A percentile compares a stretch with the other conserved stretches of the same genome.
Evolutionary conservation across 1,284 basidiomycete genomes (phyloP).

Genomic region (Amylostereum areolatum): DNA sequence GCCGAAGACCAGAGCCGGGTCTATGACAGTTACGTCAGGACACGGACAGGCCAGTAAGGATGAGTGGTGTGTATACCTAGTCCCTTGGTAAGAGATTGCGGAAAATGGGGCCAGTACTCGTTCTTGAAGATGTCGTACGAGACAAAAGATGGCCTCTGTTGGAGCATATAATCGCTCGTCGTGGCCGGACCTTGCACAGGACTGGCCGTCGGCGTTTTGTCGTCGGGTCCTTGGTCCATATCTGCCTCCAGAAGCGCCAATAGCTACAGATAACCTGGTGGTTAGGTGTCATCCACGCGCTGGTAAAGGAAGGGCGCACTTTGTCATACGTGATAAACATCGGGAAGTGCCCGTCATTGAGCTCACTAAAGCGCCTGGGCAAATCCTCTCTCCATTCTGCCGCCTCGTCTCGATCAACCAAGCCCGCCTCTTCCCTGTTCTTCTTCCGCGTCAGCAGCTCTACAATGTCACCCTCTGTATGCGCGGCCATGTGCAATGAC

Average conservation of each 20-base stretch:
- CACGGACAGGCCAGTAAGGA: too few relatives aligned
- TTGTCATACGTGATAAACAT: conserved; percentile 55
- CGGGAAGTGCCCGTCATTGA: conserved; percentile 55
- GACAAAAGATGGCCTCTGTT: conserved; percentile 18
- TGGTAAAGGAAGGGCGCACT: conserved; percentile 25
- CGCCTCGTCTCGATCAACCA: conserved; percentile 41
- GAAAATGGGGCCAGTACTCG: conserved; percentile 10
- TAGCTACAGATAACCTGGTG: conserved; percentile 9
- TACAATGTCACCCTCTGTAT: too few relatives aligned
- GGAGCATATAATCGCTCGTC: conserved; percentile 21
- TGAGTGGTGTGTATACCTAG: conserved; percentile 34
- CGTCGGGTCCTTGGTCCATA: conserved; percentile 1
- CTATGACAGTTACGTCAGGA: conserved; percentile 26
- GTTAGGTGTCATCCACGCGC: not conserved
- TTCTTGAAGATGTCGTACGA: conserved; percentile 8
- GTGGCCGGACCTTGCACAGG: too few relatives aligned
- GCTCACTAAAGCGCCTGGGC: conserved; percentile 44
- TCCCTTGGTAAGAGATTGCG: conserved; percentile 42
- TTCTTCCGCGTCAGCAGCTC: conserved; percentile 17
- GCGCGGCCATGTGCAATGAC: conserved; percentile 13
- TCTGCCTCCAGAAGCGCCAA: conserved; percentile 15
- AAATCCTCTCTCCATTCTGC: conserved; percentile 31
- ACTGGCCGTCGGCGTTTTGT: too few relatives aligned
- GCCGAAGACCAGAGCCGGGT: conserved; percentile 53
- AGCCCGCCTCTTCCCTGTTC: conserved; percentile 23